Base-by-base conservation (phyloP, 179 eudicot genomes). In the Camellia oleifera region DNA sequence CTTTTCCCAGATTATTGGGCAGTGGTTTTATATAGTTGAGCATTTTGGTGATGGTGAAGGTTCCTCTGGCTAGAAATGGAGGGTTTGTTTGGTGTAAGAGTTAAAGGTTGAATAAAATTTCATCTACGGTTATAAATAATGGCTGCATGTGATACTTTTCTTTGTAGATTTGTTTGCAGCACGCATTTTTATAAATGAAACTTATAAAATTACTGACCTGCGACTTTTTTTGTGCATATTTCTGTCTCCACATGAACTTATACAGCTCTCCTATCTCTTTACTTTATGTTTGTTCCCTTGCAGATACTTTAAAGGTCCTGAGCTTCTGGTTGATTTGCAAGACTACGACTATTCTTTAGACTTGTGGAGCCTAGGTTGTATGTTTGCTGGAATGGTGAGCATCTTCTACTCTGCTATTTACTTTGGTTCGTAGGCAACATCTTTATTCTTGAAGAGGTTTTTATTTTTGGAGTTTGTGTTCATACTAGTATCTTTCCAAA, bases 261-360 rank as follows among this genome's bases (percentile, higher is more conserved):
- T 76, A 14, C 60, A 62, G 13, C 52, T 63, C 53, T 20, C 14
- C 23, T 70, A 4, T 42, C 63, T 32, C 3, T 67, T 63, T 56
- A 13, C 14, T 56, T 56, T 56, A 9, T 80, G 5, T 48, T 15
- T 58, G 52, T 12, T 72, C 48, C n/a, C 20, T 54, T 87, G 81
- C 90, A 93, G 98, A 85, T 94, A 93, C 82, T 94, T 93, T 69
- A 94, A 94, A 82, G 98, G 98, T 50, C 97, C 98, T 32, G 98
- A 94, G 87, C 93, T 94, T 78, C 93, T 94, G 75, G 97, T 94
- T 85, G 98, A 93, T 87, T 85, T 94, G 89, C 97, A 92, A 86
- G 97, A 94, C 81, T 94, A 94, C 86, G 97, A 94, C 85, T 94
- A 94, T 82, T 92, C 98, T n/a, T 85, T 94, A 87, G 98, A 94